Base-by-base conservation (phyloP, 2,329 filamentous ascomycete species). In the Zasmidium cellare region DNA sequence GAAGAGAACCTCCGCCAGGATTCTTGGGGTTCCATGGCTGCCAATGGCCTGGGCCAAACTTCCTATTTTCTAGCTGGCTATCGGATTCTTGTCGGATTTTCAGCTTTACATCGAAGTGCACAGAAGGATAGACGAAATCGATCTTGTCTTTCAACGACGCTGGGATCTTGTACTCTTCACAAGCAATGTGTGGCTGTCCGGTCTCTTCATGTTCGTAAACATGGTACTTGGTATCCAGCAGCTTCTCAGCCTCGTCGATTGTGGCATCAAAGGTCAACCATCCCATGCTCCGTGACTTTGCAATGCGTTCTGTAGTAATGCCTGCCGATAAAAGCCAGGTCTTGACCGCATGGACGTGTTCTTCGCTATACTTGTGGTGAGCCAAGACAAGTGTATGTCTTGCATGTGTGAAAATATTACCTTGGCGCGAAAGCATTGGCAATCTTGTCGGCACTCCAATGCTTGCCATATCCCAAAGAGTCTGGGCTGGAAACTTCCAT, bases 181-280 rank as follows among this genome's bases (percentile, higher is more conserved):
- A 74, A 16, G 70, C 73, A 51, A 75, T 65, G 31, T 74, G 73
- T 16, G 66, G 64, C 46, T 71, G 65, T 24, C 74, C 73, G 18
- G 65, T 68, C 35, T 48, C 57, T 28, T 57, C 57, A 62, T 82
- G 78, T 61, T 77, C 71, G 65, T 80, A 84, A 46, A 80, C 68
- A 61, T 83, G 77, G 64, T 83, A 84, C 57, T 82, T 73, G 6
- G 83, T 79, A 62, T 78, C 76, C 49, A 86, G 75, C 18, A 86
- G 74, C 19, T 71, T 68, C 68, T 85, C 82, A 5, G 80, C 77
- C 67, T 86, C 80, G 35, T 76, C 72, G 2, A 80, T 79, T 5
- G 81, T 81, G 9, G 82, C 81, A 55, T 83, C 77, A 66, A 86
- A 84, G 11, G 76, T 72, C 19, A 85, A 84, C 81, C 83, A 85